Evolutionary conservation across 2,329 filamentous ascomycete species (phyloP).

Genomic region (Curvularia spicifera): DNA sequence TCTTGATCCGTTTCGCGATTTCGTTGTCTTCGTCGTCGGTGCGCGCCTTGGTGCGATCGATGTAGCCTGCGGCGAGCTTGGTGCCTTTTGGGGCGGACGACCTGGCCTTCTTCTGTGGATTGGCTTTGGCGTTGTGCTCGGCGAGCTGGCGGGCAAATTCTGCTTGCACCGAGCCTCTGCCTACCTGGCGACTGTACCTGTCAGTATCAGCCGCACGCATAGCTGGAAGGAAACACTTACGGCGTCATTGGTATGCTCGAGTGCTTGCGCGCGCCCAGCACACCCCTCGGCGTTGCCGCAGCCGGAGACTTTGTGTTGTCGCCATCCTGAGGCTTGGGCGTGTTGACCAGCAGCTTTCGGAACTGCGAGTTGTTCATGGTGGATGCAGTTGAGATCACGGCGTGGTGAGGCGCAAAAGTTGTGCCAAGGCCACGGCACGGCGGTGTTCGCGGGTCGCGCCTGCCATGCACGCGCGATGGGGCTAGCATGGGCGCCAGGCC

Average conservation of each 20-base stretch:
- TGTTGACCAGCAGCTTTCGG: slow-evolving; percentile 70
- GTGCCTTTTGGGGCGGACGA: slow-evolving; percentile 83
- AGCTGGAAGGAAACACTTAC: slow-evolving; percentile 57
- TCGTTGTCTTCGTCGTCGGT: slow-evolving; percentile 60
- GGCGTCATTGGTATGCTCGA: slow-evolving; percentile 94
- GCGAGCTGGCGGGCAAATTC: slow-evolving; percentile 87
- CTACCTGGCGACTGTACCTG: slow-evolving; percentile 67
- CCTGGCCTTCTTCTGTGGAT: slow-evolving; percentile 72
- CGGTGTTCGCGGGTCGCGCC: slow-evolving; percentile 7
- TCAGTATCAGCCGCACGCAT: slow-evolving; percentile 11
- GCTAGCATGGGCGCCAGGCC: neutral
- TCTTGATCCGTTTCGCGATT: slow-evolving; percentile 71
- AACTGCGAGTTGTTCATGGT: slow-evolving; percentile 96
- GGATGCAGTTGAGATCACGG: slow-evolving; percentile 4
- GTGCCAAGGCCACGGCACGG: slow-evolving; percentile 10
- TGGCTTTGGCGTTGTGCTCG: slow-evolving; percentile 67
- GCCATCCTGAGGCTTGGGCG: slow-evolving; percentile 50
- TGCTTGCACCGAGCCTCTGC: slow-evolving; percentile 57
- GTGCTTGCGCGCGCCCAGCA: slow-evolving; percentile 77
- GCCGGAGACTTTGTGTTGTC: slow-evolving; percentile 31
- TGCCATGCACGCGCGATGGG: neutral
- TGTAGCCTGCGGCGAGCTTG: slow-evolving; percentile 79
- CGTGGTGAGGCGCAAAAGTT: slow-evolving; percentile 12
- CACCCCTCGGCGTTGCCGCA: slow-evolving; percentile 48
- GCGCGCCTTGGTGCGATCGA: slow-evolving; percentile 76